Percentiles rank a stretch among this genome's conserved stretches.
These are phyloP conservation scores for Pelagophyceae sp. DNA, from an alignment of 352 stramenopile genomes.

Conservation along the genomic window DNA sequence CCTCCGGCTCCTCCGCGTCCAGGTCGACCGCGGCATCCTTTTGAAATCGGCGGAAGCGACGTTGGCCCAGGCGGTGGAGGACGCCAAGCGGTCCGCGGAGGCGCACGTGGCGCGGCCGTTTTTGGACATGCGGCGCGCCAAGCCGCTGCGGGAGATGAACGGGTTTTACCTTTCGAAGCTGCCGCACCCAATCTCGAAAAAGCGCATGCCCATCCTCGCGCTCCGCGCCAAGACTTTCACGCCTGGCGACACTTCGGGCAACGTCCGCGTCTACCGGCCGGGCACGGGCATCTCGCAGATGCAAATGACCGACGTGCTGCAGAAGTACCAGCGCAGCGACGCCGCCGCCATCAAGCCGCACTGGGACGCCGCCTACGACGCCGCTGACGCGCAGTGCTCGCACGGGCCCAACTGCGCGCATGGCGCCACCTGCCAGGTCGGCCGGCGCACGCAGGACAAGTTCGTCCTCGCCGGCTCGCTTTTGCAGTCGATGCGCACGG, in stretches of 20 bases:
- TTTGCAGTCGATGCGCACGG: not conserved
- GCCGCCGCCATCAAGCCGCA: not conserved
- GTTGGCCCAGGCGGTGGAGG: not conserved
- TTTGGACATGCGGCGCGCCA: not conserved
- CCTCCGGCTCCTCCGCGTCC: not conserved
- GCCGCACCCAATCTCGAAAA: not conserved
- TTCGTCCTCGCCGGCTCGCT: not conserved
- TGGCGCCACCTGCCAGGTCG: not conserved
- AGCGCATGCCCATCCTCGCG: not conserved
- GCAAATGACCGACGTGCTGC: not conserved
- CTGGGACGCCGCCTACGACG: not conserved
- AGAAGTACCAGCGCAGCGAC: not conserved
- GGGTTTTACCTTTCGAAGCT: not conserved
- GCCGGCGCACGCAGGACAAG: not conserved
- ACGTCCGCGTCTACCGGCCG: not conserved
- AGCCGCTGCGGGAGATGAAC: not conserved
- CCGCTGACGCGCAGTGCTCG: not conserved
- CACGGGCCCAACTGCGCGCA: not conserved
- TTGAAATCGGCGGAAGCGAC: not conserved
- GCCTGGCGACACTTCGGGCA: not conserved
- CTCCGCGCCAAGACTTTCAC: not conserved
- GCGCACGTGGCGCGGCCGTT: not conserved
- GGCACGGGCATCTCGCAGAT: not conserved
- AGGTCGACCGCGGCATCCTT: conserved; percentile 11
- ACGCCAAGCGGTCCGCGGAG: not conserved